Evolutionary conservation across 805 yeast species (phyloP).

Genomic region (Starmerella powellii): DNA sequence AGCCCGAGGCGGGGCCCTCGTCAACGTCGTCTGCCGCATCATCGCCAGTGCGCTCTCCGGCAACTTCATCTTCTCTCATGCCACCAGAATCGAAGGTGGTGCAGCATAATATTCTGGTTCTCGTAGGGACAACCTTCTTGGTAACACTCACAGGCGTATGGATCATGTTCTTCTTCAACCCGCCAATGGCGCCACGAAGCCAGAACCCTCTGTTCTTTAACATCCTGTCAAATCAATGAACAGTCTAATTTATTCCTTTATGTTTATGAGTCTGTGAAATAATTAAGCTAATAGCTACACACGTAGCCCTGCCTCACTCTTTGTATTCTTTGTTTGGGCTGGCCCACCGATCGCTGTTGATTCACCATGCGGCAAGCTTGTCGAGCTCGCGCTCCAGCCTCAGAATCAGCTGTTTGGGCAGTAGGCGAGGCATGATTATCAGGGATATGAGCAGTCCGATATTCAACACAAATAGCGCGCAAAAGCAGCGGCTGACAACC

Average conservation of each 20-base stretch:
- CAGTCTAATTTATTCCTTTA: neutral
- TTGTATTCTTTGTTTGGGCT: neutral
- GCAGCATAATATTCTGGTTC: constrained; percentile 19
- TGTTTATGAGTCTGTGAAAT: neutral
- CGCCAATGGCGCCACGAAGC: constrained; percentile 19
- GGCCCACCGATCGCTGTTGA: too few species aligned
- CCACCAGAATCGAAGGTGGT: constrained; percentile 6
- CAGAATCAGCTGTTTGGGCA: neutral
- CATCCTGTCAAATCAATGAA: constrained; percentile 1
- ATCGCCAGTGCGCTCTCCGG: too few species aligned
- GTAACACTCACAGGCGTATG: constrained; percentile 23
- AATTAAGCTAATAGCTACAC: too few species aligned
- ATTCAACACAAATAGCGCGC: constrained; percentile 6
- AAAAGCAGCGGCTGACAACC: constrained; percentile 8
- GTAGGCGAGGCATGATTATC: constrained; percentile 9
- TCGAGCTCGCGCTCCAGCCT: neutral
- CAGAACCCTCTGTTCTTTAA: constrained; percentile 12
- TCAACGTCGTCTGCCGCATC: neutral
- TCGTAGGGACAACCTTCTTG: constrained; percentile 18
- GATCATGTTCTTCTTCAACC: constrained; percentile 24
- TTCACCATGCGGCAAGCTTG: too few species aligned
- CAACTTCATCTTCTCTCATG: neutral
- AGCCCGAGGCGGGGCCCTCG: neutral
- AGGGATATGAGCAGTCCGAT: constrained; percentile 1
- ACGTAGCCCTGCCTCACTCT: too few species aligned